Conservation (phyloP, 1,284 basidiomycete species). For the Inonotus obliquus region DNA sequence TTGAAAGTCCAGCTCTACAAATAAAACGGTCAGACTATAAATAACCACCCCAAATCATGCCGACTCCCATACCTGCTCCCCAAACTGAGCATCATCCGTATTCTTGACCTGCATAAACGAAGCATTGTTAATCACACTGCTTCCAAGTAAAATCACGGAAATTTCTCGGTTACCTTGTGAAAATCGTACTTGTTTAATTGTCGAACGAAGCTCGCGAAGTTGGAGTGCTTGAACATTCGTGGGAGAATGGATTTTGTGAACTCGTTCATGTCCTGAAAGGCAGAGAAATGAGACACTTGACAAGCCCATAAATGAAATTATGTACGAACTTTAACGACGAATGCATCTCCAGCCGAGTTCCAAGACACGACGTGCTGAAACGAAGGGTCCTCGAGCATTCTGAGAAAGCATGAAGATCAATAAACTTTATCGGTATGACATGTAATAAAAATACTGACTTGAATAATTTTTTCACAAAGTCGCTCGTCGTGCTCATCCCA, state of each 20-base stretch:
- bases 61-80: slow-evolving; percentile 60
- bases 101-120: slow-evolving; percentile 57
- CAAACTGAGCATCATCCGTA: slow-evolving; percentile 71
- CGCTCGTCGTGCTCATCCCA: slow-evolving; percentile 70
- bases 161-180: slow-evolving; percentile 64
- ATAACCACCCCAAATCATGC: background rate
- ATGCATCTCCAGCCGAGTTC: slow-evolving; percentile 84
- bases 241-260: slow-evolving; percentile 94
- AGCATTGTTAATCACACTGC: background rate
- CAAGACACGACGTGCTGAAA: slow-evolving; percentile 81
- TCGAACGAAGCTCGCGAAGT: slow-evolving; percentile 91
- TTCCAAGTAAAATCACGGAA: background rate
- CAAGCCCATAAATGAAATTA: background rate
- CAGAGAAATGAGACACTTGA: background rate
- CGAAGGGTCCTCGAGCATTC: slow-evolving; percentile 83
- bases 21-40: background rate
- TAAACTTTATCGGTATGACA: background rate
- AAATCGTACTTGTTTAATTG: slow-evolving; percentile 99
- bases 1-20: slow-evolving; percentile 90
- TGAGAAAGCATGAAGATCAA: slow-evolving; percentile 27
- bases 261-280: slow-evolving; percentile 84
- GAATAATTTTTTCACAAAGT: slow-evolving; percentile 97
- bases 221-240: slow-evolving; percentile 95
- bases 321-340: slow-evolving; percentile 76
- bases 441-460: slow-evolving; percentile 48